phyloP scores from a whole-genome alignment of 2,329 filamentous ascomycete genomes.

The Zymoseptoria tritici region DNA sequence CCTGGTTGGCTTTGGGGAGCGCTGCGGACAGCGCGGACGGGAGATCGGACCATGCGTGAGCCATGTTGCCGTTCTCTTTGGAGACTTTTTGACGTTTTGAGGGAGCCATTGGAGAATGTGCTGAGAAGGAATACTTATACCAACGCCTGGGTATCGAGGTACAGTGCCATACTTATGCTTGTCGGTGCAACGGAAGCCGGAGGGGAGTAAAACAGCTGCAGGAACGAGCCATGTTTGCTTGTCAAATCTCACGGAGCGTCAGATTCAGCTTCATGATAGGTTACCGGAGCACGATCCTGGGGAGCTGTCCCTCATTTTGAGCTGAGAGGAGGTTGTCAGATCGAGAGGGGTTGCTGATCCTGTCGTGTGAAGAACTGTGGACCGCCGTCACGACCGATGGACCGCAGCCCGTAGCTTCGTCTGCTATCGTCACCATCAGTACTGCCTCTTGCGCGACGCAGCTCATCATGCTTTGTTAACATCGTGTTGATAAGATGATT shows the following conservation, averaged over 20 bases:
- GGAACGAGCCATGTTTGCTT: not conserved
- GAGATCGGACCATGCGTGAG: constrained; percentile 26
- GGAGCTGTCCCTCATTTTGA: constrained; percentile 6
- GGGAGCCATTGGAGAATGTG: constrained; percentile 6
- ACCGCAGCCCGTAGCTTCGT: not conserved
- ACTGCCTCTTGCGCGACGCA: too few relatives aligned
- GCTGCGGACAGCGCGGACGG: constrained; percentile 20
- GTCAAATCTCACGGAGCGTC: not conserved
- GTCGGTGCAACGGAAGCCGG: not conserved
- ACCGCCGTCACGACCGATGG: not conserved
- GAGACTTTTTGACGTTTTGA: constrained; percentile 15
- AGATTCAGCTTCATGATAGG: not conserved
- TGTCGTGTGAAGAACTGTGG: not conserved
- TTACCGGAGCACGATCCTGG: not conserved
- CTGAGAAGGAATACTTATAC: not conserved
- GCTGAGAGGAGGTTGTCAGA: not conserved
- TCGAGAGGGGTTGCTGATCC: not conserved
- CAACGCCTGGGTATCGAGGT: too few relatives aligned
- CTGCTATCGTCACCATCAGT: not conserved
- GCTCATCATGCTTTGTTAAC: too few relatives aligned
- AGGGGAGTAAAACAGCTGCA: not conserved
- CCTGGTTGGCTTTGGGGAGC: constrained; percentile 24
- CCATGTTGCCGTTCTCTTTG: constrained; percentile 12
- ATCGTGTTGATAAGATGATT: too few relatives aligned
- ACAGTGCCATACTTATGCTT: not conserved